Percentiles rank a stretch among this genome's conserved stretches.
These are phyloP conservation scores for Erythrophleum fordii DNA, from an alignment of 306 rosid genomes.

Conservation along the genomic window DNA sequence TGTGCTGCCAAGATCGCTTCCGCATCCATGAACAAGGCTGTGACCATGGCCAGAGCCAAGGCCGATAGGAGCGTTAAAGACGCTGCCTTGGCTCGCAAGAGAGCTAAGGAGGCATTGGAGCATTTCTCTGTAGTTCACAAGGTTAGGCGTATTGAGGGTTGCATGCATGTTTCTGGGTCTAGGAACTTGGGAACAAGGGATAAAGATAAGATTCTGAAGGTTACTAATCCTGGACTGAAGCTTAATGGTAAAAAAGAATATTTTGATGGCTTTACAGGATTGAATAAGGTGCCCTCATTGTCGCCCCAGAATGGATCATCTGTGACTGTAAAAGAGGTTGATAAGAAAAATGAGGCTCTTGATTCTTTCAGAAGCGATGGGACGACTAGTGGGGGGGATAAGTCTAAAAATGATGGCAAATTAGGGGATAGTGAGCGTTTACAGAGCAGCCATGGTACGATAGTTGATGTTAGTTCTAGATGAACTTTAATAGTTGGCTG, in stretches of 20 bases:
- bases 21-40: conserved; percentile 47
- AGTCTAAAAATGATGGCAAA: conserved; percentile 30
- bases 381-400: conserved; percentile 32
- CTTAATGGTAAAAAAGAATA: conserved; percentile 14
- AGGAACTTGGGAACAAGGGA: conserved; percentile 32
- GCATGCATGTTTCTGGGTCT: conserved; percentile 44
- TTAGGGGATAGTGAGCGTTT: conserved; percentile 36
- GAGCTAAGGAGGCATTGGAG: conserved; percentile 65
- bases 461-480: conserved; percentile 36
- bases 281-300: background rate
- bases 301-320: conserved; percentile 17
- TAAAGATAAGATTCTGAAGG: conserved; percentile 14
- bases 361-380: conserved; percentile 33
- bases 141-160: conserved; percentile 36
- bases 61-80: conserved; percentile 64
- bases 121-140: conserved; percentile 37
- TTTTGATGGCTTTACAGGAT: background rate
- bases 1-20: conserved; percentile 75
- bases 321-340: conserved; percentile 10
- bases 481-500: conserved; percentile 19
- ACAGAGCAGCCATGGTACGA: conserved; percentile 30
- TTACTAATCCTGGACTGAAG: background rate
- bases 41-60: conserved; percentile 38
- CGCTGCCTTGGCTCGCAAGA: conserved; percentile 60
- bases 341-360: conserved; percentile 30